Base-by-base conservation (phyloP, 306 rosid genomes). In the Cucumis hystrix region DNA sequence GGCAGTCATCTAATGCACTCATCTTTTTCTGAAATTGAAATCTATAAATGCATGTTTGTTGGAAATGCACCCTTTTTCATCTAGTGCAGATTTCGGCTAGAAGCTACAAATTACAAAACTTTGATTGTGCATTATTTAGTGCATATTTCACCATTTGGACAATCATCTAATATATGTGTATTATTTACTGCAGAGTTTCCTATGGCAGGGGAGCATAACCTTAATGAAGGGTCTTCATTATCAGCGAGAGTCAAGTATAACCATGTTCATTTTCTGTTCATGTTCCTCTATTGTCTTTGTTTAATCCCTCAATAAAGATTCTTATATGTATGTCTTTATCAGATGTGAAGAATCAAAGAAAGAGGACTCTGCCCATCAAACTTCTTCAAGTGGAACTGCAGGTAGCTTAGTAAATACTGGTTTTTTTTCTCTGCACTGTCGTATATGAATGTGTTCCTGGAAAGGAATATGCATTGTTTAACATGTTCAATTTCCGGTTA, bases 291-390 rank as follows among this genome's bases (percentile, higher is more conserved):
- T 76, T 81, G 73, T 66, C 25, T 28, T 61, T 56, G 35, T 62
- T 76, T 74, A 52, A 49, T 64, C 58, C 49, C 17, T 61, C 25
- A 60, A 20, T 16, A 25, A 51, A 21, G 6, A 23, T 21, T 70
- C 14, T 3, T 71, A 49, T 49, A 25, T 25, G 21, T 45, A 21
- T 43, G 56, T 20, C 43, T 63, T 77, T 41, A 55, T 78, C 89
- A 93, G 97, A 57, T 80, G 71, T 82, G 92, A 88, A 78, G 93
- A 91, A 77, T 83, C 84, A 21, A 85, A 77, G 79, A 86, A 82
- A 77, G 79, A 62, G 69, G 84, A 75, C 78, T 73, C 83, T 35
- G 81, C 77, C 79, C 77, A 78, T 72, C 85, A 80, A 82, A 79
- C 84, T 37, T 76, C 83, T 30, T 77, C 88, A 45, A 80, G 76